Evolutionary conservation across 441 rosid genomes (phyloP).

Genomic region (Brassica balearica): DNA sequence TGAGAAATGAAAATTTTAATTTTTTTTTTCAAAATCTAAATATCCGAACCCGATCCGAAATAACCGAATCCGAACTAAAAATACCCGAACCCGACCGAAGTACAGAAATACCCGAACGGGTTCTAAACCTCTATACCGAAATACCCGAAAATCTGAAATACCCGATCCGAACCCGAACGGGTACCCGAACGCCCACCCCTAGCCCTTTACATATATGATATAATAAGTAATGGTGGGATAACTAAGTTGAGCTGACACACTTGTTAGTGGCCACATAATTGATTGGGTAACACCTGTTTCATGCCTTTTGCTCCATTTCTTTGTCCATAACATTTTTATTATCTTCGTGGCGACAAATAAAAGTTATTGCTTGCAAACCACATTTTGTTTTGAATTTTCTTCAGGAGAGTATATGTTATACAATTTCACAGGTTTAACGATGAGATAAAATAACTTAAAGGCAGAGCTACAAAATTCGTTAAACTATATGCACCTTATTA

Average conservation of each 20-base stretch:
- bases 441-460: background rate
- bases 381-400: slow-evolving; percentile 20
- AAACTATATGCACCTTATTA: background rate
- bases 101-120: no score
- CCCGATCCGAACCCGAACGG: no score
- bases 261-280: slow-evolving; percentile 38
- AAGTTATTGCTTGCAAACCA: background rate
- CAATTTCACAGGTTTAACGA: background rate
- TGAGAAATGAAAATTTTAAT: no score
- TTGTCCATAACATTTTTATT: slow-evolving; percentile 1
- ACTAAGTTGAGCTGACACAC: slow-evolving; percentile 34
- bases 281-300: slow-evolving; percentile 27
- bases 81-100: no score
- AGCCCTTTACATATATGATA: background rate
- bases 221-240: slow-evolving; percentile 21
- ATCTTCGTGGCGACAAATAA: background rate
- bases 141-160: no score
- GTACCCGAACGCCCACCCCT: no score
- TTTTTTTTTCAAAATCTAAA: no score
- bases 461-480: background rate
- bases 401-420: slow-evolving; percentile 5
- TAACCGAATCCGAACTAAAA: no score
- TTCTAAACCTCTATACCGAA: no score
- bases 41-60: no score
- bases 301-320: slow-evolving; percentile 15